Evolutionary conservation across 768 basidiomycete species (phyloP).

Genomic region (Amanita pseudoporphyria): DNA sequence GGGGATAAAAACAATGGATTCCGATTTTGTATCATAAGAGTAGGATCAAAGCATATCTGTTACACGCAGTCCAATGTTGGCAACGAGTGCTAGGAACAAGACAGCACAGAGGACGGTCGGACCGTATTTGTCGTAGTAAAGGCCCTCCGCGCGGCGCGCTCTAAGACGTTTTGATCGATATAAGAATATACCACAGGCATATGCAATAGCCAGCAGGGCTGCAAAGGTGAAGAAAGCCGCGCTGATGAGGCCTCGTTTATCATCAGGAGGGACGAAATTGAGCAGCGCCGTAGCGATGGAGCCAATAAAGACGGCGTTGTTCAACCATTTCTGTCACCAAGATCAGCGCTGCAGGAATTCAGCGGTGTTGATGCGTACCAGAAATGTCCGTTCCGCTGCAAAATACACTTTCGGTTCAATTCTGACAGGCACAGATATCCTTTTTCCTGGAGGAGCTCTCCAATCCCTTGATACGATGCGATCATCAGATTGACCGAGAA

Average conservation of each 20-base stretch:
- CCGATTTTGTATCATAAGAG: no score
- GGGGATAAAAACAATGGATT: no score
- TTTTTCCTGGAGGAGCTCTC: constrained; percentile 78
- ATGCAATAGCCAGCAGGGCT: constrained; percentile 83
- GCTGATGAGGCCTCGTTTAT: constrained; percentile 73
- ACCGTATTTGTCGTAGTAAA: constrained; percentile 88
- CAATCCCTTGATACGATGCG: constrained; percentile 57
- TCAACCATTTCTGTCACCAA: constrained; percentile 69
- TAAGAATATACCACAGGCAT: constrained; percentile 74
- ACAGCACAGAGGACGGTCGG: constrained; percentile 67
- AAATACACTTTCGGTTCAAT: constrained; percentile 99
- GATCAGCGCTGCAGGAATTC: constrained; percentile 7
- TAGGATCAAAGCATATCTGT: constrained; percentile 35
- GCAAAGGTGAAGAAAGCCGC: constrained; percentile 84
- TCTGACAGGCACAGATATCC: constrained; percentile 88
- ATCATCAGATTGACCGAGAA: constrained; percentile 28
- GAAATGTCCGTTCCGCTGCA: constrained; percentile 89
- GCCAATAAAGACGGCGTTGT: constrained; percentile 79
- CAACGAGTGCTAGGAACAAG: constrained; percentile 57
- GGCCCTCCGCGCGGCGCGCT: constrained; percentile 59
- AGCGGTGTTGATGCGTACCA: constrained; percentile 45
- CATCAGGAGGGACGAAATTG: constrained; percentile 71
- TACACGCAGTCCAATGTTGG: constrained; percentile 66
- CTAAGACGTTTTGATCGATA: constrained; percentile 65
- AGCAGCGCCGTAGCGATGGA: constrained; percentile 85